Percentiles rank a stretch among this genome's conserved stretches.
These are phyloP conservation scores for Backusella liffmaniae DNA, from an alignment of 192 early-diverging fungal genomes.

Conservation along the genomic window DNA sequence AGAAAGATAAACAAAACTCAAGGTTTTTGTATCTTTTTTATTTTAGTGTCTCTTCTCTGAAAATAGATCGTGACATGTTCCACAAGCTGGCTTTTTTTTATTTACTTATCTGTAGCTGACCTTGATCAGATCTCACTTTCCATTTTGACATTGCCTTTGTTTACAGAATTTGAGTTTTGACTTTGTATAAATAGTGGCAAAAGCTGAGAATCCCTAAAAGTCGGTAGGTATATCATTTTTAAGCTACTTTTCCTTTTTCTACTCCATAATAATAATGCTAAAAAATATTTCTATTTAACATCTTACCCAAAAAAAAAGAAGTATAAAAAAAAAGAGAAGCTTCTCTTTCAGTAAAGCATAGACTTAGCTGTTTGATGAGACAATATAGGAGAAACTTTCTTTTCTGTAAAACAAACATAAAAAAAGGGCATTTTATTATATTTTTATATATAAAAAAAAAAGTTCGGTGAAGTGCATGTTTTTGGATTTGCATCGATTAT, in stretches of 20 bases:
- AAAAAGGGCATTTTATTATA: background rate
- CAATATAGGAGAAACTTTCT: background rate
- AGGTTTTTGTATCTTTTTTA: background rate
- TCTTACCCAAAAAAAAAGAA: too few relatives aligned
- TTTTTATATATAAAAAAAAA: background rate
- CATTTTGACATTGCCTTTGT: background rate
- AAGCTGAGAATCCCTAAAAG: background rate
- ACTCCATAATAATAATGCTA: background rate
- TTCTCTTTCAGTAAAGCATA: background rate
- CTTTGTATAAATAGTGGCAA: background rate
- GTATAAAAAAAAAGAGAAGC: background rate
- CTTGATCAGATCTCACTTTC: background rate
- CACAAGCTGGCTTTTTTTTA: background rate
- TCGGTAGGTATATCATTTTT: background rate
- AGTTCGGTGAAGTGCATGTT: background rate
- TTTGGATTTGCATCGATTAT: background rate
- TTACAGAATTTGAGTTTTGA: background rate
- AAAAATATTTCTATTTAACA: too few relatives aligned
- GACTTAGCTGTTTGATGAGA: background rate
- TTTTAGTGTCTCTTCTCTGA: background rate
- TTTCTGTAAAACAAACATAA: background rate
- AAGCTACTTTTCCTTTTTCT: background rate
- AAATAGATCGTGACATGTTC: background rate
- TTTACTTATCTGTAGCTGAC: background rate
- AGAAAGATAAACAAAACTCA: background rate